Evolutionary conservation across 2,329 filamentous ascomycete genomes (phyloP), one percentile per base, ranked within the genome.

Genomic region (Fusarium vanettenii): DNA sequence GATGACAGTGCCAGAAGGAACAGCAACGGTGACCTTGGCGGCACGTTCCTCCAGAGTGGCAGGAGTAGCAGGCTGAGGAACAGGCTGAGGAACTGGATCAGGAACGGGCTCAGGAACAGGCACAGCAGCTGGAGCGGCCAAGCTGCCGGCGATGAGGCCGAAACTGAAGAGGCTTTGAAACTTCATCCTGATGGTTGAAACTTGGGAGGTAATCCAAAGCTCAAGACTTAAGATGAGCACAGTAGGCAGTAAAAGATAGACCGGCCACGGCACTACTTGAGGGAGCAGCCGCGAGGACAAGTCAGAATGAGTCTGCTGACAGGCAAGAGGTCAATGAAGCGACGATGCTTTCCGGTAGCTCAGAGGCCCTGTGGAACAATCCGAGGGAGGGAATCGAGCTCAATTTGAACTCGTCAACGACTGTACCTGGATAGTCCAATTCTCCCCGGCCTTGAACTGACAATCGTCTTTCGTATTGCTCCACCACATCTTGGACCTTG

Each of bases 1-100:
- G 48, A 88, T 80, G 37, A 93, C 83, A 6, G 88, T 92, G 41
- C 89, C 91, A 50, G 88, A 86, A 1, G 87, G 82, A 39, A 91
- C 87, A 18, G 86, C 82, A 59, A 92, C 90, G 4, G 87, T 87
- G 5, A 89, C 89, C 25, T 80, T 82, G 37, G 78, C 82, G 45
- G 84, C 86, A 52, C 86, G 82, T 72, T 85, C 86, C 66, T 86
- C 84, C 11, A 88, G 67, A 8, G 72, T 75, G 22, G 63, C 71
- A 59, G 71, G 76, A 2, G 79, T 65, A 33, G 71, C 71, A 27
- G 75, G 71, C 16, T 72, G 69, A 8, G 78, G 69, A 39, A 62
- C 64, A 2, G 73, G 64, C 5, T 65, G 45, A 16, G 35, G 35
- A 31, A 31, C 9, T 31, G 29, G 29, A 31, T 31, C 29, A 6